phyloP scores from a whole-genome alignment of 768 basidiomycete genomes.

The Imleria badia region DNA sequence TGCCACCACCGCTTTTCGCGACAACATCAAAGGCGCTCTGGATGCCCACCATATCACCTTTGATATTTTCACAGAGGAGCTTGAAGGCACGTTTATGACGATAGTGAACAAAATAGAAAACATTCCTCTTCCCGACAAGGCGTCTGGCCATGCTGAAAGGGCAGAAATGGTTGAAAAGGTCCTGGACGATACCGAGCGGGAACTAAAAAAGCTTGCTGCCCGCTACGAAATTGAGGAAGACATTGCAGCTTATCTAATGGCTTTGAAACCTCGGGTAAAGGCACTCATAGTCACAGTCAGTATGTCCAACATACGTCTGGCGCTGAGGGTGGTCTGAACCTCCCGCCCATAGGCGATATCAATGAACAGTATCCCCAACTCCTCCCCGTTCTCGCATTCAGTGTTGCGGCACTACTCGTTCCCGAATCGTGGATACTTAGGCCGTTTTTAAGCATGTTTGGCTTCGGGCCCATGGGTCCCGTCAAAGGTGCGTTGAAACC shows the following conservation, averaged over 20 bases:
- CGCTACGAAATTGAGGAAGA: constrained; percentile 1
- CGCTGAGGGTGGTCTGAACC: no score
- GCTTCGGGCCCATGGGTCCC: constrained; percentile 13
- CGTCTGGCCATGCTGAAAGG: neutral
- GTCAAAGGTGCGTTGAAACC: constrained; percentile 4
- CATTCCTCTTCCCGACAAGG: neutral
- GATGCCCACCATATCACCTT: constrained; percentile 6
- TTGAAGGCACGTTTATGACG: constrained; percentile 5
- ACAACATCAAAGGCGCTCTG: constrained; percentile 3
- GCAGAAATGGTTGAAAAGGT: constrained; percentile 1
- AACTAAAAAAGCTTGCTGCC: neutral
- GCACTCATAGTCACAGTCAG: constrained; percentile 7
- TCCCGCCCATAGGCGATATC: constrained; percentile 5
- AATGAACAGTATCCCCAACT: constrained; percentile 7
- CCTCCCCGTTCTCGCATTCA: neutral
- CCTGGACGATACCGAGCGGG: neutral
- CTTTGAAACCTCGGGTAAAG: neutral
- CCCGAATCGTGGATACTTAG: constrained; percentile 12
- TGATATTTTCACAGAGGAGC: constrained; percentile 3
- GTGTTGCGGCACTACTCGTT: constrained; percentile 3
- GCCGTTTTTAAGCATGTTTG: constrained; percentile 8
- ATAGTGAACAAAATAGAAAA: neutral
- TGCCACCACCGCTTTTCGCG: constrained; percentile 8
- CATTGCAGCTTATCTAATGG: neutral
- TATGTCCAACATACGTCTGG: neutral